A percentile compares a stretch with the other conserved stretches of the same genome.
phyloP scores from a whole-genome alignment of 129 eudicot species.

The Deinandra increscens region DNA sequence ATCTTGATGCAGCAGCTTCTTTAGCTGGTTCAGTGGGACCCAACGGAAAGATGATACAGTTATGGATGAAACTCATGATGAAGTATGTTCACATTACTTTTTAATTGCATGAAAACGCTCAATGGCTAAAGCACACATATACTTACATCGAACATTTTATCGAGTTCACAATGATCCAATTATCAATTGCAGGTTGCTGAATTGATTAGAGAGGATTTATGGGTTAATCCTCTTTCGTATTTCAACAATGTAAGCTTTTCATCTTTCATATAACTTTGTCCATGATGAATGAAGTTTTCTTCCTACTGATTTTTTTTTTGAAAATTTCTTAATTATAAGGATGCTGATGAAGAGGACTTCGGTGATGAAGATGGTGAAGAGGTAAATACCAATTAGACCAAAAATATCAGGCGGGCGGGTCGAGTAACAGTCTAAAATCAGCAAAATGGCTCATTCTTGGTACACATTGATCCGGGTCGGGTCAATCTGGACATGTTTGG shows the following conservation, averaged over 20 bases:
- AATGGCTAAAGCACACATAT: background rate
- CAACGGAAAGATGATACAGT: slow-evolving; percentile 45
- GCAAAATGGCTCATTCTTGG: background rate
- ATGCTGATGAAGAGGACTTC: slow-evolving; percentile 72
- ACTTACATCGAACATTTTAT: background rate
- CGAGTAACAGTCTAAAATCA: background rate
- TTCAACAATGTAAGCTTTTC: slow-evolving; percentile 59
- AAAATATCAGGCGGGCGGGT: background rate
- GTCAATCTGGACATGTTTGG: background rate
- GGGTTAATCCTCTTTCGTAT: slow-evolving; percentile 88
- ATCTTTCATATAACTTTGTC: background rate
- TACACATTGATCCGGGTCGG: background rate
- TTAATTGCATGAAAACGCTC: background rate
- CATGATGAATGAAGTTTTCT: background rate
- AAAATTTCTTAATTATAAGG: slow-evolving; percentile 39
- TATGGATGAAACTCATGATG: slow-evolving; percentile 54
- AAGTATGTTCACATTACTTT: slow-evolving; percentile 37
- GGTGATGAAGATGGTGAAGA: slow-evolving; percentile 60
- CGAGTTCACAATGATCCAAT: background rate
- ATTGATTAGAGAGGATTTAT: slow-evolving; percentile 86
- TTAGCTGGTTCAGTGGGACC: slow-evolving; percentile 77
- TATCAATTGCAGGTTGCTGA: slow-evolving; percentile 72
- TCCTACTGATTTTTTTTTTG: slow-evolving; percentile 12
- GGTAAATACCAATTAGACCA: slow-evolving; percentile 30
- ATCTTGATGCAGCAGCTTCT: slow-evolving; percentile 71